Conservation (phyloP, 2,329 filamentous ascomycete genomes). For the Aspergillus pseudotamarii region DNA sequence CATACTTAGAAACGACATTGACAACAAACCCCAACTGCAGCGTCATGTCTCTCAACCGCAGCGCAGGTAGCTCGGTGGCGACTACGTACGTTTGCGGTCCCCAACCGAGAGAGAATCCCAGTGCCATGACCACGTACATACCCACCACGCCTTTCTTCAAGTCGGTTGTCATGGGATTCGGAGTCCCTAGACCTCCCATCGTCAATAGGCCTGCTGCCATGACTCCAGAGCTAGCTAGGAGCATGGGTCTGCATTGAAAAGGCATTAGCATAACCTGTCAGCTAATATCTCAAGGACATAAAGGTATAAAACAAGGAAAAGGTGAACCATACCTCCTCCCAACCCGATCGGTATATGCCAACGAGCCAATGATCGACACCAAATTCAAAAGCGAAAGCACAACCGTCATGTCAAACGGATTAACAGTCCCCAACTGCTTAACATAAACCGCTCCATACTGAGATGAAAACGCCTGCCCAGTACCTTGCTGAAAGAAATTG, state of each 20-base stretch:
- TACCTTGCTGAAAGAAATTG: constrained; percentile 29
- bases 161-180: not conserved
- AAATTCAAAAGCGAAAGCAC: not conserved
- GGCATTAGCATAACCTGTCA: not conserved
- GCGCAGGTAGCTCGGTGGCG: constrained; percentile 21
- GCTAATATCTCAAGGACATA: not conserved
- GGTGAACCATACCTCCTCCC: not conserved
- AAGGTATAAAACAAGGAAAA: not conserved
- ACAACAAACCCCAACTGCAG: constrained; percentile 9
- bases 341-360: not conserved
- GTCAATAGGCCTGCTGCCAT: not conserved
- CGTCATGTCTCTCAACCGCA: constrained; percentile 14
- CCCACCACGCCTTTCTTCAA: constrained; percentile 10
- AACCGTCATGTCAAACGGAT: constrained; percentile 9
- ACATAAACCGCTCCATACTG: constrained; percentile 28
- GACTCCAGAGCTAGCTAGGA: not conserved
- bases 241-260: not conserved
- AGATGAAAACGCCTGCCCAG: constrained; percentile 23
- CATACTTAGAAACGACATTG: constrained; percentile 11
- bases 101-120: constrained; percentile 21
- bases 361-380: not conserved
- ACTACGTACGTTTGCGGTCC: constrained; percentile 25
- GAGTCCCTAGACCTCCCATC: not conserved
- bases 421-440: constrained; percentile 23
- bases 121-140: constrained; percentile 18